phyloP scores from a whole-genome alignment of 805 yeast genomes.

The Wickerhamiella galacta region DNA sequence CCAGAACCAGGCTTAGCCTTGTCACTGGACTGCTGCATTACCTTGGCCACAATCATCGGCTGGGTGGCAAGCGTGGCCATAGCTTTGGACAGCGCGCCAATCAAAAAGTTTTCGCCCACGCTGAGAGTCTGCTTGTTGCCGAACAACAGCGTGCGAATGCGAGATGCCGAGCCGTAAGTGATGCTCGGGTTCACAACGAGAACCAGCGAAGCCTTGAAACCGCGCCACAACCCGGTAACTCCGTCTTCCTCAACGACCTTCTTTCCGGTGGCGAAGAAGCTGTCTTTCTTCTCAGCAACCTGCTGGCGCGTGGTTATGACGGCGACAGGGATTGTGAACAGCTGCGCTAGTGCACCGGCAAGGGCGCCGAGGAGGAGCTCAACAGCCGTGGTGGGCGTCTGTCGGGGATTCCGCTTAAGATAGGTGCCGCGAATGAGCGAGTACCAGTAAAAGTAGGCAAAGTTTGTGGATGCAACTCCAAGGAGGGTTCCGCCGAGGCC shows the following conservation, averaged over 20 bases:
- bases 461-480: constrained; percentile 62
- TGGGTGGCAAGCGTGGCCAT: constrained; percentile 68
- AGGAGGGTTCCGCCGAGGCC: constrained; percentile 52
- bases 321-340: constrained; percentile 66
- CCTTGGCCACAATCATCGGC: constrained; percentile 73
- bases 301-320: constrained; percentile 52
- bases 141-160: constrained; percentile 39
- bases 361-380: constrained; percentile 62
- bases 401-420: constrained; percentile 25
- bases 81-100: constrained; percentile 70
- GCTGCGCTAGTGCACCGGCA: constrained; percentile 69
- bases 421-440: constrained; percentile 47
- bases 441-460: constrained; percentile 80
- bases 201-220: constrained; percentile 62
- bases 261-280: constrained; percentile 28
- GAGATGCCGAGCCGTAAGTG: constrained; percentile 67
- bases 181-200: constrained; percentile 73
- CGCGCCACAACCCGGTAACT: constrained; percentile 60
- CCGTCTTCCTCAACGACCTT: constrained; percentile 50
- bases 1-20: constrained; percentile 19
- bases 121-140: constrained; percentile 27
- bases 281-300: constrained; percentile 17
- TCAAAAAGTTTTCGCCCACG: constrained; percentile 46
- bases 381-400: constrained; percentile 34
- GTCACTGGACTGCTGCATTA: constrained; percentile 44